Percentiles rank a stretch among this genome's conserved stretches.
Conservation (phyloP, 495 filamentous ascomycete species). For the Ramalina intermedia region DNA sequence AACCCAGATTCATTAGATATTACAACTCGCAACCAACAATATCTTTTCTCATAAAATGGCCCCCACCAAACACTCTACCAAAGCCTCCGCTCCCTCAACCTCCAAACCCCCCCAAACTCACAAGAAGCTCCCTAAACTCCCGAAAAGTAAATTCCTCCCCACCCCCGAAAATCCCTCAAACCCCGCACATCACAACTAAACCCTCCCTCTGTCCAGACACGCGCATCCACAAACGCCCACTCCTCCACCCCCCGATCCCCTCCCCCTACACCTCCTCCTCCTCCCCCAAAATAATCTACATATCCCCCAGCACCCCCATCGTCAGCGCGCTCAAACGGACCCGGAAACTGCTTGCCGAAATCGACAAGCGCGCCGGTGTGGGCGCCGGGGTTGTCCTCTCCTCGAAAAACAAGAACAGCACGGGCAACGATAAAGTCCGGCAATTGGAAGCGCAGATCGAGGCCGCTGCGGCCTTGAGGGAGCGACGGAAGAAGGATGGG, state of each 20-base stretch:
- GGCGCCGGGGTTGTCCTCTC: conserved; percentile 19
- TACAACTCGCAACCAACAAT: too few relatives aligned
- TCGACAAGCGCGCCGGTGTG: conserved; percentile 41
- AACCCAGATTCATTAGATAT: too few relatives aligned
- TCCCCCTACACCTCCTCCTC: conserved; percentile 36
- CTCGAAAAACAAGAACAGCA: too few relatives aligned
- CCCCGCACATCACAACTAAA: not conserved
- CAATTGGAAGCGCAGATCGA: conserved; percentile 2
- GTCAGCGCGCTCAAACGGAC: conserved; percentile 72
- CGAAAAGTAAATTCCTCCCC: conserved; percentile 24
- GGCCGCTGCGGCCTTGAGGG: conserved; percentile 2
- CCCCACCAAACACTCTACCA: not conserved
- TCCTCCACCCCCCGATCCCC: conserved; percentile 52
- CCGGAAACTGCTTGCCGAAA: conserved; percentile 50
- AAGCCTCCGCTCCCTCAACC: not conserved
- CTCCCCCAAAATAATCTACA: conserved; percentile 56
- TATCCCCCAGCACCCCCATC: conserved; percentile 62
- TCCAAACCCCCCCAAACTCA: conserved; percentile 9
- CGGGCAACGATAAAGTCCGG: conserved; percentile 12
- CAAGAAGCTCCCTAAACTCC: conserved; percentile 37
- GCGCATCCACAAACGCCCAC: conserved; percentile 49
- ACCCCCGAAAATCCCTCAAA: not conserved
- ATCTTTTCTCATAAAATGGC: not conserved
- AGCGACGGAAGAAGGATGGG: conserved; percentile 1
- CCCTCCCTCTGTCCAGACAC: conserved; percentile 18